Evolutionary conservation across 352 stramenopile species (phyloP), one percentile per base, ranked within the genome.

Genomic region (Phytophthora uliginosa): DNA sequence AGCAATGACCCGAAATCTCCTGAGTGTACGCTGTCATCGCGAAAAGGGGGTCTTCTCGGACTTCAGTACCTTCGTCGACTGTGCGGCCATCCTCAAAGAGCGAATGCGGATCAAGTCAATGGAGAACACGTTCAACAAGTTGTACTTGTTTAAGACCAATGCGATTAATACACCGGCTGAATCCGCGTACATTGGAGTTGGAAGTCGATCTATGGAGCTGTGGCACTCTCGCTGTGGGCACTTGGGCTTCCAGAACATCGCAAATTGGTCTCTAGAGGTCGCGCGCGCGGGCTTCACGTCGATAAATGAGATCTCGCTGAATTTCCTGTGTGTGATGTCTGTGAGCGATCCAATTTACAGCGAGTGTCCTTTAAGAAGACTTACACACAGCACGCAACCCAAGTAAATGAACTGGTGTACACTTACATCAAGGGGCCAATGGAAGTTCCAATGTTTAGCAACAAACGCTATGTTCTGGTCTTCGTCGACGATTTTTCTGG

Each of bases 371-470:
- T 65, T 24, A 57, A 66, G 36, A 47, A 51, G 4, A 65, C 48
- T 1, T 20, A 22, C 22, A 66, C 64, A 8, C 3, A 40, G 9
- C 55, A 71, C 17, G 56, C 56, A 22, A 61, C 54, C 7, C n/a
- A 42, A 42, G 12, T 63, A 2, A 71, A 71, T n/a, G 50, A 71
- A 18, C 38, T 66, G 7, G 28, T 55, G 10, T 68, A 18, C 22
- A 67, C 52, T 20, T 58, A 73, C 26, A 62, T 73, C 34, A 67
- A 60, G 17, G 66, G 66, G 7, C 38, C 58, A 17, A 67, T 73
- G 42, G 66, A 73, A 63, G 38, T 59, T 7, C 38, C 52, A 31
- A 36, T 38, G 3, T 52, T 73, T 40, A 48, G 52, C 15, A 0
- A 17, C 0, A 58, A 63, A 9, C 40, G 18, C 8, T 68, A 73